Base-by-base conservation (phyloP, 2,329 filamentous ascomycete species). In the Trichoderma afroharzianum region DNA sequence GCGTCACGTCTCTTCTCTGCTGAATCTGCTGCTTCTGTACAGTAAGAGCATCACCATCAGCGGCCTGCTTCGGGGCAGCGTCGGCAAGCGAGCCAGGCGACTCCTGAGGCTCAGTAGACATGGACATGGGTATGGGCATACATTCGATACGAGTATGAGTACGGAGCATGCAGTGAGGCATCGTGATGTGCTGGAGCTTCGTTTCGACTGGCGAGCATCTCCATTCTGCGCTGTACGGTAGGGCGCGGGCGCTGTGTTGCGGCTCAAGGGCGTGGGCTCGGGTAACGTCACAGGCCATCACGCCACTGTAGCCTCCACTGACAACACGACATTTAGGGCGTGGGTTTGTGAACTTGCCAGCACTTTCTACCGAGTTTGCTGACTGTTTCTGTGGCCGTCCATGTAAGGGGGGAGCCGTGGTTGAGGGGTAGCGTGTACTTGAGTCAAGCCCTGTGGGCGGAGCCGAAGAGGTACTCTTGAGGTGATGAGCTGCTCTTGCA, bases 281-380 rank as follows among this genome's bases (percentile, higher is more conserved):
- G 50, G 64, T 58, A 68, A 61, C 66, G 66, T 68, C 66, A 68
- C 57, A 61, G 69, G 69, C 14, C 69, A 71, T 71, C 69, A 71
- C 69, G 69, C 69, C 69, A 71, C 69, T 71, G 33, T 57, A 70
- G 57, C 68, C 47, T 53, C 68, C 68, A 70, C 58, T 70, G 68
- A 57, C 68, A 70, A 70, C 68, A 70, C 68, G 57, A 66, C 30
- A 32, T 58, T 47, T 33, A 71, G 61, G 69, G 69, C 69, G 69
- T 71, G 69, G 50, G 30, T 28, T 43, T 58, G 63, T 36, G 7
- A 30, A 55, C n/a, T 59, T 71, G 62, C 32, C 69, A 67, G 61
- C 59, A 21, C 61, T 36, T 36, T 67, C 36, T 28, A 32, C 26
- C 47, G 6, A 55, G 50, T 39, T 67, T 39, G 67, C 59, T 55